Percentiles rank a stretch among this genome's conserved stretches.
These are phyloP conservation scores for Beauveria pseudobassiana DNA, from an alignment of 2,329 filamentous ascomycete species.

Conservation along the genomic window DNA sequence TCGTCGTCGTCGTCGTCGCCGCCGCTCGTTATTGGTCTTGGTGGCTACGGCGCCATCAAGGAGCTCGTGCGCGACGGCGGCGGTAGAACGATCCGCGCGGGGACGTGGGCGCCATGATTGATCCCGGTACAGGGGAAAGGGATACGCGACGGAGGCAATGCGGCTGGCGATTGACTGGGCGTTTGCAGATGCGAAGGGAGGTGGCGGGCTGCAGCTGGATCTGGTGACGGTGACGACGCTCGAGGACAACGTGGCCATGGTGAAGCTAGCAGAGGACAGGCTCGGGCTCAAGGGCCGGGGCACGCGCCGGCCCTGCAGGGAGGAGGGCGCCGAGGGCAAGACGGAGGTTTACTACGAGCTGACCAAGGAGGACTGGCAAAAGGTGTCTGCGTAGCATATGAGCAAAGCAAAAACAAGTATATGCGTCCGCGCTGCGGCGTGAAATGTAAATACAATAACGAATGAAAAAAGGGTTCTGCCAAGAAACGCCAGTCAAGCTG, in stretches of 20 bases:
- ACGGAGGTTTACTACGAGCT: conserved; percentile 21
- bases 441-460: not conserved
- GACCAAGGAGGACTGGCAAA: conserved; percentile 15
- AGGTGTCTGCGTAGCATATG: not conserved
- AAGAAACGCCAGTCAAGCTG: not conserved
- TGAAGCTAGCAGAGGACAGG: conserved; percentile 17
- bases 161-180: conserved; percentile 21
- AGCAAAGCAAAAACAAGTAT: not conserved
- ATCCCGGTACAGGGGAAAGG: conserved; percentile 17
- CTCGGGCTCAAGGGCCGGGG: conserved; percentile 18
- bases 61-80: conserved; percentile 15
- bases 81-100: conserved; percentile 14
- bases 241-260: conserved; percentile 19
- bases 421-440: not conserved
- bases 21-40: conserved; percentile 19
- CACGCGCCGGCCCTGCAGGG: conserved; percentile 11
- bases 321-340: conserved; percentile 7
- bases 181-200: conserved; percentile 15
- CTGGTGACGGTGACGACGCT: conserved; percentile 20
- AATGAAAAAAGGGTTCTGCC: not conserved
- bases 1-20: too few relatives aligned
- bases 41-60: conserved; percentile 23
- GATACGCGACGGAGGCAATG: conserved; percentile 21
- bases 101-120: conserved; percentile 23
- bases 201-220: conserved; percentile 23